Conservation (phyloP, 768 basidiomycete genomes). For the Lentinus brumalis region DNA sequence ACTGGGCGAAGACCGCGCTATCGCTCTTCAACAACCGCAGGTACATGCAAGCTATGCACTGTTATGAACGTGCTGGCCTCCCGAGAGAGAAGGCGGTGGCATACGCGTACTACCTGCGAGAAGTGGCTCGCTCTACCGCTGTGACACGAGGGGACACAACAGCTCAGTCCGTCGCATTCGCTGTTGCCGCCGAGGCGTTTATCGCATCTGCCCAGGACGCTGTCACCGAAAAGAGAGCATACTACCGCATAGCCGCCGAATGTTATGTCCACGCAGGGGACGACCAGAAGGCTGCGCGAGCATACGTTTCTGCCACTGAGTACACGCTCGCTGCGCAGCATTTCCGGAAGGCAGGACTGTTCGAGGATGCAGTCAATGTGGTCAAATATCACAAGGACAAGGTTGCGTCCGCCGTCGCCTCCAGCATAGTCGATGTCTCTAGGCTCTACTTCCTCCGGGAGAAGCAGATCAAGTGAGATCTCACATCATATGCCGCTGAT, state of each 20-base stretch:
- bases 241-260: conserved; percentile 24
- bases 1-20: conserved; percentile 46
- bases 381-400: conserved; percentile 36
- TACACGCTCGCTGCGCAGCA: conserved; percentile 45
- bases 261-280: conserved; percentile 30
- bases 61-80: conserved; percentile 50
- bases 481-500: too few species aligned
- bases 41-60: conserved; percentile 56
- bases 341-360: conserved; percentile 50
- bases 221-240: conserved; percentile 28
- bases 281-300: conserved; percentile 43
- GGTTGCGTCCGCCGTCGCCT: conserved; percentile 34
- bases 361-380: conserved; percentile 57
- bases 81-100: conserved; percentile 48
- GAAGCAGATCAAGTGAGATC: conserved; percentile 30
- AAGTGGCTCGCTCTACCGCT: conserved; percentile 45
- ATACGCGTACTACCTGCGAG: conserved; percentile 55
- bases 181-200: conserved; percentile 53
- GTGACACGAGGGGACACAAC: conserved; percentile 23
- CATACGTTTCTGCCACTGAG: conserved; percentile 43
- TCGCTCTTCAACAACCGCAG: conserved; percentile 45
- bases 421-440: conserved; percentile 42
- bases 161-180: conserved; percentile 38
- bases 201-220: conserved; percentile 39
- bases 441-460: conserved; percentile 47